phyloP scores from a whole-genome alignment of 2,329 filamentous ascomycete genomes.

The Basipetospora chlamydospora region DNA sequence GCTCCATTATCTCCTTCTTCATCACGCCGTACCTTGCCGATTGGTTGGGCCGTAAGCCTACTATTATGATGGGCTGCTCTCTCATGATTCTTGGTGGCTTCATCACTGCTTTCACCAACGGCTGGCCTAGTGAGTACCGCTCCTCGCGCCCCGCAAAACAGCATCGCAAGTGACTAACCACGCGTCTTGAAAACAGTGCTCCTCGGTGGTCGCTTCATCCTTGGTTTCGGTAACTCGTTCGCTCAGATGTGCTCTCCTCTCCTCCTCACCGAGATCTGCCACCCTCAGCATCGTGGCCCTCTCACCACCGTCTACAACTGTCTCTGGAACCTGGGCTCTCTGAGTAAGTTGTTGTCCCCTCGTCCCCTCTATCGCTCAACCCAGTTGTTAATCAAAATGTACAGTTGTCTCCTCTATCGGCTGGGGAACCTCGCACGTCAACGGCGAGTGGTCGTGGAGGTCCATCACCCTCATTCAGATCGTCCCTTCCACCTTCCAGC shows the following conservation, averaged over 20 bases:
- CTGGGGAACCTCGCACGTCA: slow-evolving; percentile 45
- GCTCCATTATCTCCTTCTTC: slow-evolving; percentile 31
- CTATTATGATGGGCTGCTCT: slow-evolving; percentile 27
- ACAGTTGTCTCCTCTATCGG: slow-evolving; percentile 43
- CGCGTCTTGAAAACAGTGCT: slow-evolving; percentile 22
- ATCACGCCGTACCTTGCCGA: slow-evolving; percentile 31
- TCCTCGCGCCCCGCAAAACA: too few relatives aligned
- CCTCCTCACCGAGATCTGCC: slow-evolving; percentile 50
- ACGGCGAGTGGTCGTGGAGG: slow-evolving; percentile 51
- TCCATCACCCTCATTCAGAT: slow-evolving; percentile 51
- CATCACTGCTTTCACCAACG: slow-evolving; percentile 26
- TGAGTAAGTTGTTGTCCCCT: slow-evolving; percentile 11
- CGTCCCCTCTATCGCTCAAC: background rate
- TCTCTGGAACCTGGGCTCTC: slow-evolving; percentile 47
- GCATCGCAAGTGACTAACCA: too few relatives aligned
- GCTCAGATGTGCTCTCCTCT: slow-evolving; percentile 50
- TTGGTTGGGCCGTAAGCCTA: slow-evolving; percentile 24
- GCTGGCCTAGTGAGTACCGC: slow-evolving; percentile 24
- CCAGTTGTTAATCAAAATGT: background rate
- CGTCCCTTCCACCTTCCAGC: slow-evolving; percentile 45
- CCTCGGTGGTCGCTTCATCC: slow-evolving; percentile 22
- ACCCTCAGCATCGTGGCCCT: slow-evolving; percentile 52
- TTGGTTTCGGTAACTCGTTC: slow-evolving; percentile 52
- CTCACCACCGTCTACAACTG: slow-evolving; percentile 55
- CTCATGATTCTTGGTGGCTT: slow-evolving; percentile 31